These are phyloP conservation scores for Pyrus pyrifolia DNA, from an alignment of 306 rosid genomes.

Conservation along the genomic window DNA sequence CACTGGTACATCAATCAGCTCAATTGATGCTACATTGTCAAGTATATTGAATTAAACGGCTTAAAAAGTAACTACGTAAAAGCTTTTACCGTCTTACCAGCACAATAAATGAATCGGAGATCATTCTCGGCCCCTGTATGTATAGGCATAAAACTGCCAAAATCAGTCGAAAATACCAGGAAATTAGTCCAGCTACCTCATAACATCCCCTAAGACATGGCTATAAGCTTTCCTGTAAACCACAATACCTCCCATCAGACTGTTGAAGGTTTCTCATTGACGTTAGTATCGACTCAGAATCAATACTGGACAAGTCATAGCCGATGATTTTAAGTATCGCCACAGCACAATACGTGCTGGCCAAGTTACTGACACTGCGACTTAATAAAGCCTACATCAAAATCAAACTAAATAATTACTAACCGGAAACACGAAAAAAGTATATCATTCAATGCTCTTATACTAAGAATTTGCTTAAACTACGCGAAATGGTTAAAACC, in stretches of 20 bases:
- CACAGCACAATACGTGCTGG: constrained; percentile 83
- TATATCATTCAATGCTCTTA: neutral
- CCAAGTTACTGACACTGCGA: constrained; percentile 72
- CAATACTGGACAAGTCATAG: constrained; percentile 47
- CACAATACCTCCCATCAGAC: constrained; percentile 86
- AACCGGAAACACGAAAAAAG: neutral
- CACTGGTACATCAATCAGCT: constrained; percentile 49
- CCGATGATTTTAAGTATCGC: constrained; percentile 78
- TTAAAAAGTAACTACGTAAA: neutral
- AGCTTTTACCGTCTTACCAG: constrained; percentile 46
- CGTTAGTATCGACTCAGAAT: constrained; percentile 38
- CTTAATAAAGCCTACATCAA: constrained; percentile 38
- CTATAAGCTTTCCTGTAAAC: neutral
- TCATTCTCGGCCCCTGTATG: constrained; percentile 81
- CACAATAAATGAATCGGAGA: constrained; percentile 86
- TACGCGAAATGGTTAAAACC: neutral
- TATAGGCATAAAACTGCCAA: constrained; percentile 77
- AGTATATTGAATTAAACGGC: constrained; percentile 3
- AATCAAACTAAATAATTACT: neutral
- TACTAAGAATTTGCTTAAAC: neutral
- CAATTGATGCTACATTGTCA: constrained; percentile 15
- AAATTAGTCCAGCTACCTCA: constrained; percentile 7
- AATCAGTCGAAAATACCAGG: constrained; percentile 3
- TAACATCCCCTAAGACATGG: neutral
- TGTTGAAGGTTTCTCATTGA: constrained; percentile 93